phyloP scores from a whole-genome alignment of 257 asterid species.

The Solanum sitiens region DNA sequence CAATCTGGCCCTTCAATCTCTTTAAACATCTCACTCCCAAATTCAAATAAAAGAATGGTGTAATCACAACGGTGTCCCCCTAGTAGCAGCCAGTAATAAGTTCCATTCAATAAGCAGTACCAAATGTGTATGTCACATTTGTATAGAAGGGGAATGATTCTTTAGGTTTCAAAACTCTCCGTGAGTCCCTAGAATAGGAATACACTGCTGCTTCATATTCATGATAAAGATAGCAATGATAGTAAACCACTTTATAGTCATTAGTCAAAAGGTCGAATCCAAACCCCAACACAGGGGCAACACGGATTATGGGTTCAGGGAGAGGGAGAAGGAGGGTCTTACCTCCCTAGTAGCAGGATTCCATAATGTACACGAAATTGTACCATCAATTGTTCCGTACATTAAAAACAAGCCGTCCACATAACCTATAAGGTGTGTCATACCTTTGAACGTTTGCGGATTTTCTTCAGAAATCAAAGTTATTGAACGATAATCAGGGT shows the following conservation, averaged over 20 bases:
- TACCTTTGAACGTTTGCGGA: neutral
- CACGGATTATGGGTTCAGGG: neutral
- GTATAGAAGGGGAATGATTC: no score
- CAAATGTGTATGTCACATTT: neutral
- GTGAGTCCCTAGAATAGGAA: neutral
- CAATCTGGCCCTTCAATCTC: neutral
- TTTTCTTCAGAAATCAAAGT: neutral
- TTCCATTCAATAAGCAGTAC: neutral
- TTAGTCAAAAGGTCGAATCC: neutral
- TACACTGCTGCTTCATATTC: neutral
- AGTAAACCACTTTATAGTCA: neutral
- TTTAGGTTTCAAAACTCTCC: neutral
- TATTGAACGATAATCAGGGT: neutral
- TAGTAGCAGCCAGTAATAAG: neutral
- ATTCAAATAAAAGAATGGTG: neutral
- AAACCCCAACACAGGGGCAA: neutral
- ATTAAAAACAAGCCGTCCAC: neutral
- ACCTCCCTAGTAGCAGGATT: neutral
- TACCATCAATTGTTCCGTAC: neutral
- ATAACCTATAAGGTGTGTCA: neutral
- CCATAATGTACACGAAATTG: neutral
- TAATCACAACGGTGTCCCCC: no score
- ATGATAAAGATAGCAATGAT: neutral
- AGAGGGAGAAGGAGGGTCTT: neutral
- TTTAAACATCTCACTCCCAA: neutral